Percentiles rank a stretch among this genome's conserved stretches.
Conservation (phyloP, 495 filamentous ascomycete genomes). For the Tuber calosporum region DNA sequence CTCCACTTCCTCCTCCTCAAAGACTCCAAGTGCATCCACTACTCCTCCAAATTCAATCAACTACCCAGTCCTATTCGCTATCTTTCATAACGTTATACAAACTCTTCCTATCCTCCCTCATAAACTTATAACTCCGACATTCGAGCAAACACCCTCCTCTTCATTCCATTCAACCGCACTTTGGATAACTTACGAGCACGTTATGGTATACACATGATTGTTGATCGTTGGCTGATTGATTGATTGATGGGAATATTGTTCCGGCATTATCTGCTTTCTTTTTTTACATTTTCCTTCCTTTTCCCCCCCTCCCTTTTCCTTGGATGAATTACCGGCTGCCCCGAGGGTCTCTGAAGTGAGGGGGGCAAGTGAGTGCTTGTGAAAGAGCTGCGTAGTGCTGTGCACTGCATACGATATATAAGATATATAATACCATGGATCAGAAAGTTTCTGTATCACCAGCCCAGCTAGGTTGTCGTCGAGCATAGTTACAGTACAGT, state of each 20-base stretch:
- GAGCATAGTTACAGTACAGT: neutral
- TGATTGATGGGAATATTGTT: neutral
- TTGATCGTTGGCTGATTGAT: neutral
- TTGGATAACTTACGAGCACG: neutral
- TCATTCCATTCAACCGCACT: neutral
- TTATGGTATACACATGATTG: neutral
- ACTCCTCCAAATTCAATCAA: neutral
- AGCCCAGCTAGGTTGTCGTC: neutral
- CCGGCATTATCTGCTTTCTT: slow-evolving; percentile 16
- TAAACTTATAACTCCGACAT: neutral
- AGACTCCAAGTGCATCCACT: no score
- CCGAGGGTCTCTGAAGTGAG: neutral
- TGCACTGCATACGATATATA: neutral
- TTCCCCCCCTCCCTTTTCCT: neutral
- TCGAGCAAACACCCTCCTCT: neutral
- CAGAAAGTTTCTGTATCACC: neutral
- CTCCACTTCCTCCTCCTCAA: neutral
- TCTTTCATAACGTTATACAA: slow-evolving; percentile 15
- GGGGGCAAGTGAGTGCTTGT: neutral
- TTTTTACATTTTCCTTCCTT: slow-evolving; percentile 7
- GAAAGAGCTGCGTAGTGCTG: neutral
- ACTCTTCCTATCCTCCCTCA: neutral
- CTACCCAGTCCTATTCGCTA: slow-evolving; percentile 6
- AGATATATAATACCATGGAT: neutral
- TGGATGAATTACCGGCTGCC: slow-evolving; percentile 6